These are phyloP conservation scores for Guillardia theta DNA, from an alignment of 78 protist genomes.

Conservation along the genomic window DNA sequence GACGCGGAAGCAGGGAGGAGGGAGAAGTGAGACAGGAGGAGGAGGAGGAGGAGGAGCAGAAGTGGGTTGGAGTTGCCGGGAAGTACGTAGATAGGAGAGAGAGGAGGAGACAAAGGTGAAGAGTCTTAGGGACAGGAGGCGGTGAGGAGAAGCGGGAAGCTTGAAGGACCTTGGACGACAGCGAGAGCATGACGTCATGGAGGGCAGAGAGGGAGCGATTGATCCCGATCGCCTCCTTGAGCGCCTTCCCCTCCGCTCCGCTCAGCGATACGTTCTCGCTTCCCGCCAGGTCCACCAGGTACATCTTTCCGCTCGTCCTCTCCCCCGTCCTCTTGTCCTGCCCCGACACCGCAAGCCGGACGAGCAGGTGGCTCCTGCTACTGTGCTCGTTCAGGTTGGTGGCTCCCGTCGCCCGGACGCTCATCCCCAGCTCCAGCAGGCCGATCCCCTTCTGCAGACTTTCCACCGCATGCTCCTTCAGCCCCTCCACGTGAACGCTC, in stretches of 20 bases:
- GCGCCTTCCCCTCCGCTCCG: neutral
- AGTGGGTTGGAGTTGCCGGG: too few relatives aligned
- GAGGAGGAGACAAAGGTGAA: too few relatives aligned
- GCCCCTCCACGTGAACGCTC: neutral
- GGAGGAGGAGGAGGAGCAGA: too few relatives aligned
- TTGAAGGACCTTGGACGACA: neutral
- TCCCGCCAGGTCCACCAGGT: conserved; percentile 1
- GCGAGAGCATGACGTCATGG: conserved; percentile 2
- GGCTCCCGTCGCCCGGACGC: neutral
- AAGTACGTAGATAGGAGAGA: too few relatives aligned
- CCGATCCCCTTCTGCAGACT: neutral
- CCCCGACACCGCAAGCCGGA: neutral
- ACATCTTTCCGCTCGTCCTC: neutral
- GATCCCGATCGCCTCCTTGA: conserved; percentile 1
- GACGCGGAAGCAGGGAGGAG: too few relatives aligned
- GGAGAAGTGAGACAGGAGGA: too few relatives aligned
- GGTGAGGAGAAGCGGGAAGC: too few relatives aligned
- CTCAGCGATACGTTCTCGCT: neutral
- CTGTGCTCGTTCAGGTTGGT: neutral
- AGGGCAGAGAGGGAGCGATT: neutral
- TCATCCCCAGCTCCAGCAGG: neutral
- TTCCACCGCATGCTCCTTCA: neutral
- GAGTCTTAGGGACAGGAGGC: too few relatives aligned
- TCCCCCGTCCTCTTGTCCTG: neutral
- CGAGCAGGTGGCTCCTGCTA: neutral